Conservation (phyloP, 176 grass and related monocot species). For the Triticum timopheevii region DNA sequence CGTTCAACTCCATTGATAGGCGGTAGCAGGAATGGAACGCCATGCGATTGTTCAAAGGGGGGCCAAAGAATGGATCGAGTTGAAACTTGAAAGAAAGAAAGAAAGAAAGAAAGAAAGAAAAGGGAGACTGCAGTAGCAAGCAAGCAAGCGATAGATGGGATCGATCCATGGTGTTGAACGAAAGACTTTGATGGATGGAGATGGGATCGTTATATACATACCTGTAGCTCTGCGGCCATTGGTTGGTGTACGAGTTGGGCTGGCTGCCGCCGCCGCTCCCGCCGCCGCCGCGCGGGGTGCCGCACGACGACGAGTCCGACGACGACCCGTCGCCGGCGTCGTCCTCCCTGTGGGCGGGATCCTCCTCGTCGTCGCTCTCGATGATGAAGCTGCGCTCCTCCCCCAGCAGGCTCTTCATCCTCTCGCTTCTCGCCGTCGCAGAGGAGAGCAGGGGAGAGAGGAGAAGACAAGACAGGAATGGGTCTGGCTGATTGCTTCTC, state of each 20-base stretch:
- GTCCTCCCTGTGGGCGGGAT: slow-evolving; percentile 51
- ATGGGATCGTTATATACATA: background rate
- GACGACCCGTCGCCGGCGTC: slow-evolving; percentile 23
- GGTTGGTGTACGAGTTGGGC: slow-evolving; percentile 70
- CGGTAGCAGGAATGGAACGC: too few species aligned
- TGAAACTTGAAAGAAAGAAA: too few species aligned
- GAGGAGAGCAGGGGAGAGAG: background rate
- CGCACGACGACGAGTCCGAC: slow-evolving; percentile 50
- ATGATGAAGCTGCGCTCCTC: slow-evolving; percentile 75
- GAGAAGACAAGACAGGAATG: background rate
- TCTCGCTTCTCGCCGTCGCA: background rate
- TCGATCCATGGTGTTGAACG: too few species aligned
- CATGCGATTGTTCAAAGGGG: too few species aligned
- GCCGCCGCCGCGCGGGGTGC: slow-evolving; percentile 18
- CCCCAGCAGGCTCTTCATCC: slow-evolving; percentile 62
- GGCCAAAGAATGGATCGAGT: too few species aligned
- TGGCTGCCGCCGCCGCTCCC: slow-evolving; percentile 22
- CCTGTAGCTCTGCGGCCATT: slow-evolving; percentile 99
- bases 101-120: too few species aligned
- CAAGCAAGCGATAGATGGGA: too few species aligned
- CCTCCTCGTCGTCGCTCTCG: slow-evolving; percentile 72
- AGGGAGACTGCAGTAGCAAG: background rate
- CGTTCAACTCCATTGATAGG: too few species aligned
- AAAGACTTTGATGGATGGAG: too few species aligned
- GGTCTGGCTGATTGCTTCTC: background rate